Conservation (phyloP, 495 filamentous ascomycete species). For the Penicillium desertorum region DNA sequence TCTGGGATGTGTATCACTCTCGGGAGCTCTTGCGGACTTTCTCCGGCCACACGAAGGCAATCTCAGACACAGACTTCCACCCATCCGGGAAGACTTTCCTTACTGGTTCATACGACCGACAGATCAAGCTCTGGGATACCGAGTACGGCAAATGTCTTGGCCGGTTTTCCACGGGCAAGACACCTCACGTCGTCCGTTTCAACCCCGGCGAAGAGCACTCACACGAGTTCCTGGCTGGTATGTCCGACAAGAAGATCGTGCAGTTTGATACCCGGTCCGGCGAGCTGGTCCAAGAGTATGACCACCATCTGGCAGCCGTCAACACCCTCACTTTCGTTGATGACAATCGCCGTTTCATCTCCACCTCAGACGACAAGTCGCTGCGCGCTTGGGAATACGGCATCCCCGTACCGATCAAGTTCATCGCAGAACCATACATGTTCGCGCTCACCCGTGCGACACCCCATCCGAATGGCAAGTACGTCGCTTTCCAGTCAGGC, state of each 20-base stretch:
- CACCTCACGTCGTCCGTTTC: slow-evolving; percentile 91
- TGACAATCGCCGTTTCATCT: slow-evolving; percentile 92
- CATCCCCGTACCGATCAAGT: slow-evolving; percentile 88
- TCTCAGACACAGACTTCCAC: slow-evolving; percentile 89
- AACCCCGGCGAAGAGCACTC: slow-evolving; percentile 73
- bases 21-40: slow-evolving; percentile 86
- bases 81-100: slow-evolving; percentile 80
- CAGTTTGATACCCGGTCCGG: slow-evolving; percentile 90
- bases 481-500: slow-evolving; percentile 84
- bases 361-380: slow-evolving; percentile 94
- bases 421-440: slow-evolving; percentile 96
- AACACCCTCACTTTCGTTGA: slow-evolving; percentile 98
- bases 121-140: slow-evolving; percentile 97
- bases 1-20: slow-evolving; percentile 91
- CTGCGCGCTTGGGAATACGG: slow-evolving; percentile 96
- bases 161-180: slow-evolving; percentile 88
- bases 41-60: slow-evolving; percentile 83
- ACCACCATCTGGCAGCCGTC: slow-evolving; percentile 94
- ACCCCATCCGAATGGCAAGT: slow-evolving; percentile 84
- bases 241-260: slow-evolving; percentile 98
- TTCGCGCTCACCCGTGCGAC: slow-evolving; percentile 82
- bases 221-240: slow-evolving; percentile 91
- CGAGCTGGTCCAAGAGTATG: slow-evolving; percentile 93
- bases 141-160: slow-evolving; percentile 86
- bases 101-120: slow-evolving; percentile 86